Evolutionary conservation across 177 flowering plant species (phyloP).

Genomic region (Vitis hybrid): DNA sequence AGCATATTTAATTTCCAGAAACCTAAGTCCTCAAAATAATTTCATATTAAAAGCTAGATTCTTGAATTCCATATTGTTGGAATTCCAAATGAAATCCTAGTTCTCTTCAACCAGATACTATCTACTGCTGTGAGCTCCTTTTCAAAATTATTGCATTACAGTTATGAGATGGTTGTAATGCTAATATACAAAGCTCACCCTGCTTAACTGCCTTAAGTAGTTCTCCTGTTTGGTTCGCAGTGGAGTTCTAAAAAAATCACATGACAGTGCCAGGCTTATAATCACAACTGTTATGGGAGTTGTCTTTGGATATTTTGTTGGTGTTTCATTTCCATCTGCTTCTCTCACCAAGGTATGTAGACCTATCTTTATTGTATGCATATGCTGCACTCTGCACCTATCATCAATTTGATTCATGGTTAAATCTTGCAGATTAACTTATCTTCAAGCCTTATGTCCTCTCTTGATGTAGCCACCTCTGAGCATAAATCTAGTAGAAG

Average conservation of each 20-base stretch:
- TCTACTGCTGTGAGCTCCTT: not conserved
- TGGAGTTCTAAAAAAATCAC: conserved; percentile 51
- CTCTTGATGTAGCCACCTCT: conserved; percentile 45
- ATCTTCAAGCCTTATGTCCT: conserved; percentile 55
- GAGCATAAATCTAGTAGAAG: conserved; percentile 23
- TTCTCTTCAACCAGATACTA: not conserved
- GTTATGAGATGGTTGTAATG: not conserved
- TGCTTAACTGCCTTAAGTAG: not conserved
- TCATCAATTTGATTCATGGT: conserved; percentile 16
- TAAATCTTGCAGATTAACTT: conserved; percentile 57
- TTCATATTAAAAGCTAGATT: too few relatives aligned
- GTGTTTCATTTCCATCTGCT: conserved; percentile 72
- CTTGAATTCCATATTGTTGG: too few relatives aligned
- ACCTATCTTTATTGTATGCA: not conserved
- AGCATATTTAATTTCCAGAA: too few relatives aligned
- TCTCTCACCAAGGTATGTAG: conserved; percentile 63
- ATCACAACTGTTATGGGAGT: conserved; percentile 72
- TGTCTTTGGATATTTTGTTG: conserved; percentile 77
- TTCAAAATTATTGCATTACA: not conserved
- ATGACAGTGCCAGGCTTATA: conserved; percentile 59
- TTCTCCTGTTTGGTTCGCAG: conserved; percentile 36
- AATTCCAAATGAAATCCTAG: too few relatives aligned
- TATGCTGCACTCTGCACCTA: not conserved
- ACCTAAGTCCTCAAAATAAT: too few relatives aligned
- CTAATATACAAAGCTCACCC: not conserved